Evolutionary conservation across 2,329 filamentous ascomycete genomes (phyloP).

Genomic region (Zasmidium citrigriseum): DNA sequence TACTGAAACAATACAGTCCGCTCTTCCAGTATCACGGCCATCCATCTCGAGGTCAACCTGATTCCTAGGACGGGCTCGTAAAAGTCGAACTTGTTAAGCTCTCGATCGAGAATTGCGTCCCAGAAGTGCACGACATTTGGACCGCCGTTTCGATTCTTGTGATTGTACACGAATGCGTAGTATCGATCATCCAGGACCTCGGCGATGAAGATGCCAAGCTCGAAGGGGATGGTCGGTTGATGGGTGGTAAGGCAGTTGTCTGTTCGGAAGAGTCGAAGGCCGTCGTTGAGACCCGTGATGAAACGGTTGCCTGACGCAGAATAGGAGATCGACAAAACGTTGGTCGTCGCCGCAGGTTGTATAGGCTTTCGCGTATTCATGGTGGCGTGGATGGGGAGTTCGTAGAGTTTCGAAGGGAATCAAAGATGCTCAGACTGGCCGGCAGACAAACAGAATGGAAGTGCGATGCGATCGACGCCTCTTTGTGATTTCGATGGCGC

Average conservation of each 20-base stretch:
- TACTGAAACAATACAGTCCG: conserved; percentile 35
- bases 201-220: conserved; percentile 31
- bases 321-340: conserved; percentile 81
- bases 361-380: conserved; percentile 93
- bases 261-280: conserved; percentile 61
- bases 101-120: conserved; percentile 80
- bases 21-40: conserved; percentile 69
- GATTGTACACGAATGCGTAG: conserved; percentile 85
- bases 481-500: neutral
- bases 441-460: neutral
- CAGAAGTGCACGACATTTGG: conserved; percentile 60
- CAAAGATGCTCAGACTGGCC: neutral
- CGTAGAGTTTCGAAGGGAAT: neutral
- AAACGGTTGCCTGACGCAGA: conserved; percentile 85
- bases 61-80: conserved; percentile 79
- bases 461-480: neutral
- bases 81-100: conserved; percentile 75
- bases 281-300: conserved; percentile 80
- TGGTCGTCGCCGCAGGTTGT: conserved; percentile 71
- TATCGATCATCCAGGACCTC: conserved; percentile 52
- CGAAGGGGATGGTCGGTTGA: conserved; percentile 19
- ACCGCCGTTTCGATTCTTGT: conserved; percentile 49
- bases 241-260: conserved; percentile 40
- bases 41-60: conserved; percentile 71
- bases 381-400: conserved; percentile 1